phyloP scores from a whole-genome alignment of 2,329 filamentous ascomycete species.

The Pseudogymnoascus destructans region DNA sequence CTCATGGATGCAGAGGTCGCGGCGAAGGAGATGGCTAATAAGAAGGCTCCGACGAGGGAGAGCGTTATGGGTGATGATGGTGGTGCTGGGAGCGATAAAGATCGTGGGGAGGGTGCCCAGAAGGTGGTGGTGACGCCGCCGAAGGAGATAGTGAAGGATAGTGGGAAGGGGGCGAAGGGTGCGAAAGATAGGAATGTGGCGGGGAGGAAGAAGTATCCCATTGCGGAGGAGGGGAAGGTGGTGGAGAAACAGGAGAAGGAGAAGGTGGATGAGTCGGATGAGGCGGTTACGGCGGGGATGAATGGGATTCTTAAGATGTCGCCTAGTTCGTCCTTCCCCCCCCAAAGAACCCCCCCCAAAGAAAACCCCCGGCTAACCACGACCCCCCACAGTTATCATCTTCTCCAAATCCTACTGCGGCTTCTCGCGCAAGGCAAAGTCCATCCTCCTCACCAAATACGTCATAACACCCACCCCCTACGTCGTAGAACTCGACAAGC shows the following conservation, averaged over 20 bases:
- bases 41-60: constrained; percentile 47
- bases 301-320: constrained; percentile 70
- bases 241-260: constrained; percentile 20
- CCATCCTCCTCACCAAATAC: constrained; percentile 73
- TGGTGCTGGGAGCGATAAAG: constrained; percentile 21
- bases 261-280: constrained; percentile 42
- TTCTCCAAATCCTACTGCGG: constrained; percentile 95
- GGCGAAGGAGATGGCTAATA: constrained; percentile 55
- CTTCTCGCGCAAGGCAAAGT: constrained; percentile 73
- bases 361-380: not conserved
- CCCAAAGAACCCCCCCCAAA: constrained; percentile 2
- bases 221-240: constrained; percentile 24
- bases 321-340: constrained; percentile 49
- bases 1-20: constrained; percentile 56
- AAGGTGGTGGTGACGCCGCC: not conserved
- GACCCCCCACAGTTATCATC: constrained; percentile 56
- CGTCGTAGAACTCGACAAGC: constrained; percentile 81
- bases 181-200: constrained; percentile 32
- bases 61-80: constrained; percentile 29
- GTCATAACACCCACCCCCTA: constrained; percentile 67
- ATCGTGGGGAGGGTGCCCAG: constrained; percentile 16
- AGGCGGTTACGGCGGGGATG: constrained; percentile 56
- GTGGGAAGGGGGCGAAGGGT: constrained; percentile 30
- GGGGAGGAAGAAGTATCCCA: constrained; percentile 34
- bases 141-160: constrained; percentile 39